A percentile compares a stretch with the other conserved stretches of the same genome.
Evolutionary conservation across 1,284 basidiomycete genomes (phyloP).

Genomic region (Ceratobasidium theobromae): DNA sequence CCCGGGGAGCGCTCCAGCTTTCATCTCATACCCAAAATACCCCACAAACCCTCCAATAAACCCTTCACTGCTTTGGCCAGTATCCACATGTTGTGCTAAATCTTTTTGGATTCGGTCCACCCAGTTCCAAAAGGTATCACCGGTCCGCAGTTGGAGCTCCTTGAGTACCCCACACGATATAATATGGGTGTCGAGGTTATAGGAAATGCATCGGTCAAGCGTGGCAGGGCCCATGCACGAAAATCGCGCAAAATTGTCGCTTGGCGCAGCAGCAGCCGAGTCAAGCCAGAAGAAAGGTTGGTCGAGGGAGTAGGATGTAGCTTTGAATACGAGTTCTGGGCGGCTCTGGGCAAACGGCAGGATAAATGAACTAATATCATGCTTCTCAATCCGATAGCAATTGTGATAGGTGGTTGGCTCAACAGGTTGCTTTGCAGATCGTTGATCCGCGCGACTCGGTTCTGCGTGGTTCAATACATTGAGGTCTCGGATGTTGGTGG

Average conservation of each 20-base stretch:
- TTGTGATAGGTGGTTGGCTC: too few relatives aligned
- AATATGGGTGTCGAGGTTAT: background rate
- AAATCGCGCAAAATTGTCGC: conserved; percentile 18
- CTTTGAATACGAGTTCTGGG: conserved; percentile 19
- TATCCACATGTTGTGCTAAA: background rate
- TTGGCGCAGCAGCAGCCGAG: conserved; percentile 12
- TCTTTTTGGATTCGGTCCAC: conserved; percentile 18
- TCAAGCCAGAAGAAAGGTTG: conserved; percentile 15
- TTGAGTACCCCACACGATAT: background rate
- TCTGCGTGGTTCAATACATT: background rate
- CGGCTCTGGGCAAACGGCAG: conserved; percentile 4
- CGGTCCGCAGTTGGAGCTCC: background rate
- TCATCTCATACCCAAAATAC: conserved; percentile 57
- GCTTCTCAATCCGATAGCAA: background rate
- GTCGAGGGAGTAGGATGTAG: background rate
- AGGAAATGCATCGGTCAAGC: conserved; percentile 3
- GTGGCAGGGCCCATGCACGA: conserved; percentile 12
- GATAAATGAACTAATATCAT: conserved; percentile 17
- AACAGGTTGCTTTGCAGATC: background rate
- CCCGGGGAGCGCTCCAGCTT: conserved; percentile 48
- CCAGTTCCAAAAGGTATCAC: conserved; percentile 19
- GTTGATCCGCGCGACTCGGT: too few relatives aligned
- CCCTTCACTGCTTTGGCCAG: conserved; percentile 34
- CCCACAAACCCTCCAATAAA: conserved; percentile 53
- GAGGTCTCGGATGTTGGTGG: background rate